Base-by-base conservation (phyloP, 208 protist genomes). In the Leishmania turanica region DNA sequence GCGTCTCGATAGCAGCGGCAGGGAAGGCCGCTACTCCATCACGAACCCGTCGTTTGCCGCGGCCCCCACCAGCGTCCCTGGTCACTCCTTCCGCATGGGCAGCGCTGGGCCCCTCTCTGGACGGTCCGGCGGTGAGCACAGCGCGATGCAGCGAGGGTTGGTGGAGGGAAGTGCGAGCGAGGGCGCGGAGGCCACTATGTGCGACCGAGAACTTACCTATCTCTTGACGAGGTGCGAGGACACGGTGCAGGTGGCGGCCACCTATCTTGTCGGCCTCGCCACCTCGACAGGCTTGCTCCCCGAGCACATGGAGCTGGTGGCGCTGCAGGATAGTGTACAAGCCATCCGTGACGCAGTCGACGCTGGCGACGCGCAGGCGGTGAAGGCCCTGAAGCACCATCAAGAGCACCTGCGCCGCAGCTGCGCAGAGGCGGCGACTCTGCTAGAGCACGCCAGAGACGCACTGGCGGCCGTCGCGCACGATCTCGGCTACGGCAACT, bases 251-350 rank as follows among this genome's bases (percentile, higher is more conserved):
- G 51, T 72, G n/a, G 60, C 83, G 8, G 60, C 74, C 34, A 70
- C 70, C 31, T 81, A 77, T 78, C 58, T 89, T 24, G 70, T 87
- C 31, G 69, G 79, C 19, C 83, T 89, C n/a, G 86, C 83, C 31
- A 75, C 70, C 17, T 77, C 78, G 4, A 81, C 80, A 6, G 86
- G 86, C 3, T 66, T 89, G 49, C 70, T 89, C 8, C 15, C 82
- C 15, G 40, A 56, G 31, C n/a, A 62, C 37, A 79, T 85, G 77
- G 78, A 78, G 77, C 69, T 81, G 40, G 70, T 49, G 64, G 69
- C 75, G 47, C 76, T 81, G 76, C 31, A 31, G 58, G 77, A 56
- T 21, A 74, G 76, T n/a, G 19, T 66, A 27, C 62, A 81, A 68
- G 40, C 60, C 19, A 72, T 81, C 31, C 65, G 47, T 24, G 72